Evolutionary conservation across 768 basidiomycete genomes (phyloP).

Genomic region (Tephrocybe sp.): DNA sequence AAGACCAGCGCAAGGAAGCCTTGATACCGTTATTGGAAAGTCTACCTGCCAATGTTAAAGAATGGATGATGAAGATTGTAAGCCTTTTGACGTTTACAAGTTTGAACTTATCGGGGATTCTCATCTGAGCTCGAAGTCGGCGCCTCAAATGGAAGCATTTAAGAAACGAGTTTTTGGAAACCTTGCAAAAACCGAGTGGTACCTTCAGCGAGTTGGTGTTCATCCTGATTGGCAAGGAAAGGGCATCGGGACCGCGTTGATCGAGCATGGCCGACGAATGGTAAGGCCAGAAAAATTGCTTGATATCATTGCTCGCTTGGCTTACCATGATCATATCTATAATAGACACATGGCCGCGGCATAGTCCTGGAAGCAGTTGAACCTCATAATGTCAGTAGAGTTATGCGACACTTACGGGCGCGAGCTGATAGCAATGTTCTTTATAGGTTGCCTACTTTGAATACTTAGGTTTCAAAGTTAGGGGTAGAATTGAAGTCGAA

Average conservation of each 20-base stretch:
- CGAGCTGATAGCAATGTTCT: no score
- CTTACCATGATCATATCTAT: no score
- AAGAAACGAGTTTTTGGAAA: constrained; percentile 8
- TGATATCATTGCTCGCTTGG: no score
- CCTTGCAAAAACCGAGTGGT: constrained; percentile 3
- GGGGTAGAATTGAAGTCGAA: no score
- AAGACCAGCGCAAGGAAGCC: constrained; percentile 6
- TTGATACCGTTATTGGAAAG: constrained; percentile 1
- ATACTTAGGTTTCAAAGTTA: no score
- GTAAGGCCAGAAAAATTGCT: no score
- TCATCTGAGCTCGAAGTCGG: background rate
- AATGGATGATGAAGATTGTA: constrained; percentile 4
- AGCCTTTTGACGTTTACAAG: background rate
- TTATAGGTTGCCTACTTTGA: no score
- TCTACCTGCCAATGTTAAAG: constrained; percentile 1
- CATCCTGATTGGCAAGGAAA: constrained; percentile 9
- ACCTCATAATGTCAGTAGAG: no score
- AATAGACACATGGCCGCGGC: no score
- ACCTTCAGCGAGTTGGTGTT: constrained; percentile 9
- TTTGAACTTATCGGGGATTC: background rate
- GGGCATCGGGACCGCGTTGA: constrained; percentile 9
- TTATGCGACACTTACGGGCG: no score
- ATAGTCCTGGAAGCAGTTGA: no score
- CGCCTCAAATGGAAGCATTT: constrained; percentile 1
- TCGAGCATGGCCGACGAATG: constrained; percentile 5